Evolutionary conservation across 2,329 filamentous ascomycete species (phyloP).

Genomic region (Fusarium circinatum): DNA sequence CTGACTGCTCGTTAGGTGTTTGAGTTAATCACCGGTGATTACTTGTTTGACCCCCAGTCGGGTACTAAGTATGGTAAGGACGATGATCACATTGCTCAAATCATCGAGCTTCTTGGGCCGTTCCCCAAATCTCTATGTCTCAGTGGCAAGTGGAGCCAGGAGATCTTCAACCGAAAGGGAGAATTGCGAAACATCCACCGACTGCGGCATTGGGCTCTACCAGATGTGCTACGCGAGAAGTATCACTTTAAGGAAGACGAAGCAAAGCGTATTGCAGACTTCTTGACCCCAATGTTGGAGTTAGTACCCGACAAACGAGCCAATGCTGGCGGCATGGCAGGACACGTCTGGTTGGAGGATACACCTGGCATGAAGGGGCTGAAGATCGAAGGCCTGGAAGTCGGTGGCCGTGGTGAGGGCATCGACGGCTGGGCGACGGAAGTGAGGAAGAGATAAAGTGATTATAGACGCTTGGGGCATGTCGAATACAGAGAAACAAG

Average conservation of each 20-base stretch:
- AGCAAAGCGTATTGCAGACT: slow-evolving; percentile 79
- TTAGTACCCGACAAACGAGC: slow-evolving; percentile 87
- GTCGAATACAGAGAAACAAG: slow-evolving; percentile 38
- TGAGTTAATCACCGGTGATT: slow-evolving; percentile 97
- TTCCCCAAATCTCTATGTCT: slow-evolving; percentile 94
- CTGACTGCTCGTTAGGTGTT: slow-evolving; percentile 74
- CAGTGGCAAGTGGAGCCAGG: slow-evolving; percentile 95
- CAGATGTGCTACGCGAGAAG: slow-evolving; percentile 93
- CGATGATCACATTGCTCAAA: slow-evolving; percentile 98
- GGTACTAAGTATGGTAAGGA: slow-evolving; percentile 99
- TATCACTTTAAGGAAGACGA: slow-evolving; percentile 93
- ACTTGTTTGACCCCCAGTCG: slow-evolving; percentile 97
- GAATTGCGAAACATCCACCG: slow-evolving; percentile 98
- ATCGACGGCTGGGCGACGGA: slow-evolving; percentile 95
- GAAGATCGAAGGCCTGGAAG: slow-evolving; percentile 76
- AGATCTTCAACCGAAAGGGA: slow-evolving; percentile 98
- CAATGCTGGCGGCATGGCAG: slow-evolving; percentile 95
- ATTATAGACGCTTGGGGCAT: slow-evolving; percentile 30
- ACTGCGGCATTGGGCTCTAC: slow-evolving; percentile 92
- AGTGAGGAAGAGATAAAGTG: slow-evolving; percentile 78
- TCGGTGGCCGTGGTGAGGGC: slow-evolving; percentile 86
- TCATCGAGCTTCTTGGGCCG: slow-evolving; percentile 93
- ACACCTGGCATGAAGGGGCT: slow-evolving; percentile 89
- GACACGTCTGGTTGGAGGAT: slow-evolving; percentile 83
- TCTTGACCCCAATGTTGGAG: slow-evolving; percentile 91